Evolutionary conservation across 805 yeast genomes (phyloP).

Genomic region (Millerozyma miso): DNA sequence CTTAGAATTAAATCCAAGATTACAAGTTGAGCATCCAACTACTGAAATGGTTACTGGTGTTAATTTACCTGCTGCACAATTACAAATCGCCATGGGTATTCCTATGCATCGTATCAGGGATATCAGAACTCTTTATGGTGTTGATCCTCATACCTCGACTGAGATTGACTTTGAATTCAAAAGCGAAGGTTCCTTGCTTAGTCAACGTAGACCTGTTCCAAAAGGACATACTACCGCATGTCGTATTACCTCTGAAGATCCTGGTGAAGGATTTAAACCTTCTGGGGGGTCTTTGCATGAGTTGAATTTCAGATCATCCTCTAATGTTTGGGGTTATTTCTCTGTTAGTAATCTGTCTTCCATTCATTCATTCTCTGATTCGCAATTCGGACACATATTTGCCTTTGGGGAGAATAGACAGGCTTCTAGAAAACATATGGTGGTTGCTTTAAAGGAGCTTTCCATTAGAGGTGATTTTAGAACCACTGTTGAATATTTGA

Average conservation of each 20-base stretch:
- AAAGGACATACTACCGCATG: conserved; percentile 99
- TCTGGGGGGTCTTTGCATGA: conserved; percentile 96
- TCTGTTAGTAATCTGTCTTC: conserved; percentile 95
- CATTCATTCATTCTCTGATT: conserved; percentile 95
- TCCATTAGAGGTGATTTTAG: conserved; percentile 98
- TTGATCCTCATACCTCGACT: conserved; percentile 89
- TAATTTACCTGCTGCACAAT: conserved; percentile 96
- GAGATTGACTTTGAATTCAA: conserved; percentile 88
- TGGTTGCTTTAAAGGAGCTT: conserved; percentile 93
- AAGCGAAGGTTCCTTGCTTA: conserved; percentile 61
- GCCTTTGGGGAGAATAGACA: conserved; percentile 99
- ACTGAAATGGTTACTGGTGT: conserved; percentile 99
- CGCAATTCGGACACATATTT: conserved; percentile 98
- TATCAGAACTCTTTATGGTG: conserved; percentile 89
- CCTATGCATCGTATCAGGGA: conserved; percentile 94
- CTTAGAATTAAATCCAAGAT: conserved; percentile 94
- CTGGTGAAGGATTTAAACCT: conserved; percentile 99
- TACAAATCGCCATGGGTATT: conserved; percentile 99
- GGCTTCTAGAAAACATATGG: conserved; percentile 98
- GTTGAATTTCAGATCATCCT: conserved; percentile 92
- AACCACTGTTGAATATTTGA: conserved; percentile 95
- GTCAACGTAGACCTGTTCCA: conserved; percentile 91
- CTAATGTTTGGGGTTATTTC: conserved; percentile 99
- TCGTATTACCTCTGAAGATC: conserved; percentile 98
- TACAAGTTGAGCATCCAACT: conserved; percentile 99